phyloP scores from a whole-genome alignment of 352 stramenopile species.

The Phytopythium oedochilum region DNA sequence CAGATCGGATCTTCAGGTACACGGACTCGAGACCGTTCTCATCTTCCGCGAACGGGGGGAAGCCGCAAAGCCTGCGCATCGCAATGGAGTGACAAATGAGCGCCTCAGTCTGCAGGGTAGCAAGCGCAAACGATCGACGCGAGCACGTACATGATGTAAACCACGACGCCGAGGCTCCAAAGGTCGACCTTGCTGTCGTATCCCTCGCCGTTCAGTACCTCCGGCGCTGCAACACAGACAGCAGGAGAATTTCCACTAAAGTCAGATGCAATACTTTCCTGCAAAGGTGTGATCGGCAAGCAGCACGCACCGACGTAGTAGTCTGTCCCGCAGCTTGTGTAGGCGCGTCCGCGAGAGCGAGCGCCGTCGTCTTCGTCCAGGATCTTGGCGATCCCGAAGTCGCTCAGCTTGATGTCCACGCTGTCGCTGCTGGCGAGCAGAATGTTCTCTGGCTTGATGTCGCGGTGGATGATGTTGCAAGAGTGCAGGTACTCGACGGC shows the following conservation, averaged over 20 bases:
- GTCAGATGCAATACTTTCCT: too few species aligned
- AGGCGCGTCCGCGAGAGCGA: slow-evolving; percentile 63
- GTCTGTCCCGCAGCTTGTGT: slow-evolving; percentile 85
- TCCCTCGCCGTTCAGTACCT: slow-evolving; percentile 81
- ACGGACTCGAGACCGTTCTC: slow-evolving; percentile 79
- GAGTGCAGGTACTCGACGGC: slow-evolving; percentile 75
- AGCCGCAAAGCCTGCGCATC: slow-evolving; percentile 63
- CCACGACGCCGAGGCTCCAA: slow-evolving; percentile 82
- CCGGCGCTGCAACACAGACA: slow-evolving; percentile 44
- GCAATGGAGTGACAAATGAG: neutral
- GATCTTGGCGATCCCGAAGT: slow-evolving; percentile 85
- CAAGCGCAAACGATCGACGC: neutral
- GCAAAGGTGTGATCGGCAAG: too few species aligned
- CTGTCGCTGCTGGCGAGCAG: slow-evolving; percentile 70
- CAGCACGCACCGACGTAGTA: slow-evolving; percentile 74
- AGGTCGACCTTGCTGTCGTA: slow-evolving; percentile 87
- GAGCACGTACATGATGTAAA: slow-evolving; percentile 80
- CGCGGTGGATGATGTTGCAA: slow-evolving; percentile 77
- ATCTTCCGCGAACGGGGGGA: slow-evolving; percentile 80
- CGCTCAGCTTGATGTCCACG: slow-evolving; percentile 72
- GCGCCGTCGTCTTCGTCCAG: slow-evolving; percentile 71
- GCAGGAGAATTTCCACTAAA: too few species aligned
- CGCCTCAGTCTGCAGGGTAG: neutral
- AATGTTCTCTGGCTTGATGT: slow-evolving; percentile 86
- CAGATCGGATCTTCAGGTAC: slow-evolving; percentile 82